A percentile compares a stretch with the other conserved stretches of the same genome.
These are phyloP conservation scores for Vinca minor DNA, from an alignment of 257 asterid genomes.

Conservation along the genomic window DNA sequence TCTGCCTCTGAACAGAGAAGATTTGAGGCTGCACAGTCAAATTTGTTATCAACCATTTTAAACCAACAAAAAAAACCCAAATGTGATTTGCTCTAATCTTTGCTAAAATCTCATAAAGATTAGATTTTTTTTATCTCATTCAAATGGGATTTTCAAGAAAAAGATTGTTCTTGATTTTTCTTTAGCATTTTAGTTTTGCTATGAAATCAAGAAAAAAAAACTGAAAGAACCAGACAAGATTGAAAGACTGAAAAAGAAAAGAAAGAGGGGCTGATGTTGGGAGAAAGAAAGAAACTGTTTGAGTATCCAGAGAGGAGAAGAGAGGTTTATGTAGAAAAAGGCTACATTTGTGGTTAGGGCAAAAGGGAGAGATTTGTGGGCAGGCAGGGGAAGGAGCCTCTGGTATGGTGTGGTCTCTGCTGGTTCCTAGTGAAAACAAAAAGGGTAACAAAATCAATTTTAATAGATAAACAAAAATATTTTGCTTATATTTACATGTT, in stretches of 20 bases:
- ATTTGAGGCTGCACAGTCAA: slow-evolving; percentile 31
- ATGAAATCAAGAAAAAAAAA: slow-evolving; percentile 5
- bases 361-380: slow-evolving; percentile 32
- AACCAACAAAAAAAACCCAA: slow-evolving; percentile 14
- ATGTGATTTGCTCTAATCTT: slow-evolving; percentile 1
- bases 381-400: no score
- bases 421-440: slow-evolving; percentile 18
- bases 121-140: slow-evolving; percentile 34
- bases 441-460: neutral
- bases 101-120: slow-evolving; percentile 31
- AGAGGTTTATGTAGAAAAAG: slow-evolving; percentile 47
- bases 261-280: slow-evolving; percentile 12
- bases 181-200: slow-evolving; percentile 6
- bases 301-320: slow-evolving; percentile 21
- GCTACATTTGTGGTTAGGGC: slow-evolving; percentile 50
- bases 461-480: neutral
- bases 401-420: slow-evolving; percentile 5
- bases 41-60: slow-evolving; percentile 38
- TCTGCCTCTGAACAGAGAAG: slow-evolving; percentile 44
- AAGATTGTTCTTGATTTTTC: slow-evolving; percentile 8
- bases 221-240: slow-evolving; percentile 14
- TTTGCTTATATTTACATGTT: neutral
- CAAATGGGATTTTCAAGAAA: neutral
- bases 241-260: slow-evolving; percentile 24
- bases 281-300: slow-evolving; percentile 34